Evolutionary conservation across 1,284 basidiomycete genomes (phyloP), one percentile per base, ranked within the genome.

Genomic region (Mycosarcoma mackinlayi): DNA sequence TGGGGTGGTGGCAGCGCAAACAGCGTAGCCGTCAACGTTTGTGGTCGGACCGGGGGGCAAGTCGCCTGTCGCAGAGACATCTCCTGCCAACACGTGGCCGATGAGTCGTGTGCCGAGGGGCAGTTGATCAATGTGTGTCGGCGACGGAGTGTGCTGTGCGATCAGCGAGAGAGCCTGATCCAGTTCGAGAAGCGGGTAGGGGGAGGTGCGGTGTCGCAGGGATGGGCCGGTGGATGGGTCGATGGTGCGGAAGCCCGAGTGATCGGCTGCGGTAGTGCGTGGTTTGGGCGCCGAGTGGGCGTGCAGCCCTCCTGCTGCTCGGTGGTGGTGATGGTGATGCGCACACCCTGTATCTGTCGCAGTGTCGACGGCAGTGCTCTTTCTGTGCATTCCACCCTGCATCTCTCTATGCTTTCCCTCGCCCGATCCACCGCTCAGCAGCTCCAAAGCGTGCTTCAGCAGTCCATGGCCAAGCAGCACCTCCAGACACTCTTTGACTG

Each of bases 11-110:
- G 51, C 34, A 3, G 83, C 71, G 35, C 72, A 87, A 2, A 93
- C 82, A 1, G 92, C 93, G 78, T 94, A 94, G 1, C 92, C 93
- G 78, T 94, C 92, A 10, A 93, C 91, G 65, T 89, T 94, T 6
- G 92, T 93, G 0, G 91, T 92, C 4, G 85, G 83, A 0, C 64
- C 69, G 2, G 64, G 65, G 1, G 83, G 83, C 0, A 83, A 63
- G 73, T 92, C 85, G 37, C 87, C 84, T 0, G 87, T 83, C 1
- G 91, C 89, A 53, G 85, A 83, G 0, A 93, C 87, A 61, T 92
- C 88, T 78, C 92, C 89, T 0, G 91, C 91, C 2, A 94, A 85
- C 11, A 93, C 86, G 69, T 89, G 86, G 0, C 90, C 91, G 30
- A 86, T 84, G 13, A 93, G 84, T 0, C 80, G 66, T 1, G 86